Evolutionary conservation across 1,284 basidiomycete genomes (phyloP).

Genomic region (Ceratobasidium sp.): DNA sequence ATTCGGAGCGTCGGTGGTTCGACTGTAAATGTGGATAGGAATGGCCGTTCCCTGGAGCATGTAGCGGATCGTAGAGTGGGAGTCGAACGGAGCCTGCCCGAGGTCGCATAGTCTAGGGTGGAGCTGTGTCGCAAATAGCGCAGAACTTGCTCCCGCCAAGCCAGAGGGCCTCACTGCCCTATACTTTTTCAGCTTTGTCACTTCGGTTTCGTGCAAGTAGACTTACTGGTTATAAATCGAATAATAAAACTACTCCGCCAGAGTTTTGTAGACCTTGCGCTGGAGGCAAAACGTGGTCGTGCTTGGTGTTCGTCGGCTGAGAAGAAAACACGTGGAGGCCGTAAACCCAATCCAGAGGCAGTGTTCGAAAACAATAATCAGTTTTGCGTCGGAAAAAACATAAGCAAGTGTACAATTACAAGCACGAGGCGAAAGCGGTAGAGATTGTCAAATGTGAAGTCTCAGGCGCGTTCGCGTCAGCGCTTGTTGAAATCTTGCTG

Average conservation of each 20-base stretch:
- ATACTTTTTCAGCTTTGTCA: not conserved
- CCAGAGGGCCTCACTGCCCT: not conserved
- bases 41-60: constrained; percentile 30
- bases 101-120: constrained; percentile 38
- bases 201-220: not conserved
- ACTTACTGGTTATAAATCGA: not conserved
- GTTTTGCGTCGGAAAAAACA: constrained; percentile 34
- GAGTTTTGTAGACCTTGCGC: not conserved
- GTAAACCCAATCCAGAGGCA: constrained; percentile 19
- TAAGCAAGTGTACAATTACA: constrained; percentile 23
- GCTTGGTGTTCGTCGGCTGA: constrained; percentile 12
- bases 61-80: constrained; percentile 36
- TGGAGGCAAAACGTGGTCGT: constrained; percentile 8
- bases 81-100: constrained; percentile 43
- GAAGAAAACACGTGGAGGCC: constrained; percentile 8
- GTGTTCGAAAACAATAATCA: constrained; percentile 10
- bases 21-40: constrained; percentile 28
- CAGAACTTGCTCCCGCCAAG: not conserved
- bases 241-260: not conserved
- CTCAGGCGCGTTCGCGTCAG: constrained; percentile 42
- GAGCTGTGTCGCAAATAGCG: not conserved
- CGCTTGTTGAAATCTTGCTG: constrained; percentile 37
- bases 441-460: constrained; percentile 39
- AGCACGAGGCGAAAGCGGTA: constrained; percentile 28
- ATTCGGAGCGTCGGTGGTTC: constrained; percentile 39